Percentiles rank a stretch among this genome's conserved stretches.
phyloP scores from a whole-genome alignment of 2,329 filamentous ascomycete species.

The Berkeleyomyces basicola region DNA sequence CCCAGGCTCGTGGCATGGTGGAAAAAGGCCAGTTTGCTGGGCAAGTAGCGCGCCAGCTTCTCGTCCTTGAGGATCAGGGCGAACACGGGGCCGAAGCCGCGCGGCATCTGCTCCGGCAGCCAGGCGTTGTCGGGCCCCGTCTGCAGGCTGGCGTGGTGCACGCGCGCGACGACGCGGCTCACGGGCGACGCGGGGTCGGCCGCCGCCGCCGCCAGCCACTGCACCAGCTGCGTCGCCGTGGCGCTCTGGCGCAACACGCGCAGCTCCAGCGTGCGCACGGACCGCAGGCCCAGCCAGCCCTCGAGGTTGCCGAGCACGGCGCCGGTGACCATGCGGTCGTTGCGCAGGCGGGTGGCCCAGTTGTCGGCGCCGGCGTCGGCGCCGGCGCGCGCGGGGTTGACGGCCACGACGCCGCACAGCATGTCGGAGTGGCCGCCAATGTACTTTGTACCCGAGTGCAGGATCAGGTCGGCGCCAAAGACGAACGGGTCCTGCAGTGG shows the following conservation, averaged over 20 bases:
- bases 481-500: slow-evolving; percentile 73
- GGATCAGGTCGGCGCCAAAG: slow-evolving; percentile 67
- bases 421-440: slow-evolving; percentile 90
- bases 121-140: slow-evolving; percentile 37
- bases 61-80: slow-evolving; percentile 48
- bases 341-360: slow-evolving; percentile 44
- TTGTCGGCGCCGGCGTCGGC: slow-evolving; percentile 19
- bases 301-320: slow-evolving; percentile 79
- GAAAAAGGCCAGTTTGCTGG: slow-evolving; percentile 66
- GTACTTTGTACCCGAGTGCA: slow-evolving; percentile 95
- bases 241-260: slow-evolving; percentile 61
- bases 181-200: slow-evolving; percentile 24
- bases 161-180: slow-evolving; percentile 36
- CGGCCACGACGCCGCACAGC: slow-evolving; percentile 68
- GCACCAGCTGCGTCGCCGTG: slow-evolving; percentile 52
- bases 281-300: slow-evolving; percentile 79
- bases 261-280: slow-evolving; percentile 70
- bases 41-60: slow-evolving; percentile 48
- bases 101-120: slow-evolving; percentile 77
- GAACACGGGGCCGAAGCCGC: slow-evolving; percentile 81
- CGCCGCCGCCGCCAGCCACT: slow-evolving; percentile 47
- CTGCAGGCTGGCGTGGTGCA: slow-evolving; percentile 73
- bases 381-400: slow-evolving; percentile 33
- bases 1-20: slow-evolving; percentile 90
- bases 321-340: slow-evolving; percentile 63